phyloP scores from a whole-genome alignment of 768 basidiomycete species.

The Pisolithus marmoratus region DNA sequence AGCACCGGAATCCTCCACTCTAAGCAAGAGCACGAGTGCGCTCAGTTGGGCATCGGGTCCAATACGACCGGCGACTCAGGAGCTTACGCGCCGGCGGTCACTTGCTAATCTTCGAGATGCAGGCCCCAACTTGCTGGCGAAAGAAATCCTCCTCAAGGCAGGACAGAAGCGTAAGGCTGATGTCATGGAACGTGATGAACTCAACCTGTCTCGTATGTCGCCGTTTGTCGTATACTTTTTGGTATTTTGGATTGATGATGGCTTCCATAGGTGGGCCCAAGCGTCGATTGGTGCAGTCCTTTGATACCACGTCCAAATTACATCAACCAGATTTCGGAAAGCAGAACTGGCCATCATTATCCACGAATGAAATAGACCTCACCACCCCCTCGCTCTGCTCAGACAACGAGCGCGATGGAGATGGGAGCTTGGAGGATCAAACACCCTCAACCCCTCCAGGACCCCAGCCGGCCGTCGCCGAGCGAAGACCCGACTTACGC shows the following conservation, averaged over 20 bases:
- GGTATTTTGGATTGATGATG: constrained; percentile 1
- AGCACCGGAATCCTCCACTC: constrained; percentile 17
- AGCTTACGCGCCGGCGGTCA: constrained; percentile 21
- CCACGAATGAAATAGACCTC: constrained; percentile 35
- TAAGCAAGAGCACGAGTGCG: constrained; percentile 25
- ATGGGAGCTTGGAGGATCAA: constrained; percentile 42
- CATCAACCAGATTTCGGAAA: constrained; percentile 15
- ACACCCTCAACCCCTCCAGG: constrained; percentile 48
- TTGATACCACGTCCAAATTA: constrained; percentile 22
- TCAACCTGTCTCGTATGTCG: constrained; percentile 30
- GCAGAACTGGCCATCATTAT: constrained; percentile 26
- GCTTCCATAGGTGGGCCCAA: constrained; percentile 28
- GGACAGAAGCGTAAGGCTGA: constrained; percentile 30
- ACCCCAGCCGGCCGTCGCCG: constrained; percentile 16
- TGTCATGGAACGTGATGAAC: constrained; percentile 17
- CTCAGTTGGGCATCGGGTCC: constrained; percentile 1
- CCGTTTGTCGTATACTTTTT: neutral
- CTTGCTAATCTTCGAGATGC: constrained; percentile 22
- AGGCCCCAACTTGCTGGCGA: constrained; percentile 13
- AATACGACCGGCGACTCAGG: constrained; percentile 11
- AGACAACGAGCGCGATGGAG: constrained; percentile 54
- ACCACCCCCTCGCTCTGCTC: constrained; percentile 71
- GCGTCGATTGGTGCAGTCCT: constrained; percentile 31
- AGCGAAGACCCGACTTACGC: neutral
- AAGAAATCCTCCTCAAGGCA: constrained; percentile 5